Percentiles rank a stretch among this genome's conserved stretches.
Conservation (phyloP, 371 early-diverging fungal species). For the Apophysomyces elegans region DNA sequence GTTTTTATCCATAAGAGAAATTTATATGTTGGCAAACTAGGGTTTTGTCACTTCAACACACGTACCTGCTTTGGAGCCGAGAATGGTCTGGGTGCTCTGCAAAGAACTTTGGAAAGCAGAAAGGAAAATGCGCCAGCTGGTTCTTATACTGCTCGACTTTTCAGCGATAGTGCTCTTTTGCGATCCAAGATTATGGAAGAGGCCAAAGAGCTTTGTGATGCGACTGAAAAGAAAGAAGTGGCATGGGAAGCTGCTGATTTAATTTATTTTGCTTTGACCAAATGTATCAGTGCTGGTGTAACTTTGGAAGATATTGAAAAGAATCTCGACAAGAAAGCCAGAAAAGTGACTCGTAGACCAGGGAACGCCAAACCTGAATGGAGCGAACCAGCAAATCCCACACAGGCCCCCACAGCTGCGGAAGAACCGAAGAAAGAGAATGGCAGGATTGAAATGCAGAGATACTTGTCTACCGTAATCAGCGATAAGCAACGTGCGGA, state of each 20-base stretch:
- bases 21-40: constrained; percentile 34
- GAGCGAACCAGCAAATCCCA: constrained; percentile 27
- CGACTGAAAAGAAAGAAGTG: constrained; percentile 74
- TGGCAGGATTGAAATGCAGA: constrained; percentile 69
- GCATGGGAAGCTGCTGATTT: constrained; percentile 97
- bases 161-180: constrained; percentile 81
- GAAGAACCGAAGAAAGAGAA: constrained; percentile 18
- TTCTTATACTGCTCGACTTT: constrained; percentile 91
- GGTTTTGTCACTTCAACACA: constrained; percentile 95
- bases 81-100: constrained; percentile 75
- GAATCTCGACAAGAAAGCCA: constrained; percentile 81
- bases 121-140: constrained; percentile 79
- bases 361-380: constrained; percentile 92
- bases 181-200: constrained; percentile 95
- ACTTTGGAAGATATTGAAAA: constrained; percentile 84
- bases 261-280: constrained; percentile 93
- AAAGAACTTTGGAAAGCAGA: constrained; percentile 66
- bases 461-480: constrained; percentile 53
- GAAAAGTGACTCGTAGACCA: constrained; percentile 89
- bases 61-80: constrained; percentile 90
- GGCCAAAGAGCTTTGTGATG: constrained; percentile 91
- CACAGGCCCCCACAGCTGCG: constrained; percentile 26
- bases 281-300: constrained; percentile 85
- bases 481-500: constrained; percentile 51
- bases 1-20: constrained; percentile 7